phyloP scores from a whole-genome alignment of 2,329 filamentous ascomycete genomes.

The Pseudogymnoascus sp. region DNA sequence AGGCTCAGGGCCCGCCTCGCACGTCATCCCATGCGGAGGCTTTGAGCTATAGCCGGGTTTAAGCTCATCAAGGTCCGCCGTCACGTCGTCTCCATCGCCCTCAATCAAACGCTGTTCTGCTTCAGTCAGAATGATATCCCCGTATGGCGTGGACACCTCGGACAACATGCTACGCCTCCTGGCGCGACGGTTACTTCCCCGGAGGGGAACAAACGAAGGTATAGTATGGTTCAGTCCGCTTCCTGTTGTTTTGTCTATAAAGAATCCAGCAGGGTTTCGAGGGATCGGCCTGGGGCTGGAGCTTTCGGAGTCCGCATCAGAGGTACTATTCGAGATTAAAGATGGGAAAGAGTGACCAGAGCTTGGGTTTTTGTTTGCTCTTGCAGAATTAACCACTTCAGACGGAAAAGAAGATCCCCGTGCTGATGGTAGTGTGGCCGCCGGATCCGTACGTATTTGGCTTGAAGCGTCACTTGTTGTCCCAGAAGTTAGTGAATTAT shows the following conservation, averaged over 20 bases:
- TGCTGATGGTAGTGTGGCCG: not conserved
- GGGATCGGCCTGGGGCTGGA: not conserved
- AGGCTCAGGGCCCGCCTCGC: not conserved
- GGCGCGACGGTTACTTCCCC: slow-evolving; percentile 11
- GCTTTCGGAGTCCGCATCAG: not conserved
- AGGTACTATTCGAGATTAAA: not conserved
- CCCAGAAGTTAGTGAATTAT: slow-evolving; percentile 18
- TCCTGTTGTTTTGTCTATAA: not conserved
- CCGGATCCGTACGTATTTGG: not conserved
- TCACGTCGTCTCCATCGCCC: not conserved
- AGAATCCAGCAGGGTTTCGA: not conserved
- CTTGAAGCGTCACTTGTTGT: slow-evolving; percentile 1
- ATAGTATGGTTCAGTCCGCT: not conserved
- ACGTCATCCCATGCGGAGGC: not conserved
- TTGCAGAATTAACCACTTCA: not conserved
- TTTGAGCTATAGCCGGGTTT: not conserved
- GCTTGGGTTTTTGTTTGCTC: not conserved
- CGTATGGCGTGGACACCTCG: slow-evolving; percentile 23
- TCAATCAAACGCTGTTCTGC: not conserved
- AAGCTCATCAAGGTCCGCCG: not conserved
- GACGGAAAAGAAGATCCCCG: not conserved
- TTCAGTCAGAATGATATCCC: slow-evolving; percentile 1
- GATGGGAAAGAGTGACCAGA: not conserved
- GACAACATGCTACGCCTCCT: slow-evolving; percentile 24
- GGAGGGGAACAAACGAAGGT: slow-evolving; percentile 14